Base-by-base conservation (phyloP, 495 filamentous ascomycete genomes). In the Acidiella bohemica region DNA sequence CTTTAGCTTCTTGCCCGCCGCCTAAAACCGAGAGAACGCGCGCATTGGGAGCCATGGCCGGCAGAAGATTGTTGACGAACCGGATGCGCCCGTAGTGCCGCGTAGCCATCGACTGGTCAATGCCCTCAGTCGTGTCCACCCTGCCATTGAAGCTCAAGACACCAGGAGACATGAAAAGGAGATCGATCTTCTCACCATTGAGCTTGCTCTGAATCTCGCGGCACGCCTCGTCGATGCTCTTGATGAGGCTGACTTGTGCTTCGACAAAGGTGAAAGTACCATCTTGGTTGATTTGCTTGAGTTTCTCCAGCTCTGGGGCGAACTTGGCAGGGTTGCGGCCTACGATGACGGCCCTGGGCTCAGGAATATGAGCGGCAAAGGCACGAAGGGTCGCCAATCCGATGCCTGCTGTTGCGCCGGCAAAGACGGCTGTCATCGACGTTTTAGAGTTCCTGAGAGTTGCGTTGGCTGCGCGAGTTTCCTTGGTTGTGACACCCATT, bases 341-440 rank as follows among this genome's bases (percentile, higher is more conserved):
- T 21, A 65, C 44, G 17, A 63, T 57, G 34, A 62, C 62, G 13
- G 61, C 46, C 20, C 49, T 53, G 1, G 62, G 63, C n/a, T 44
- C 46, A n/a, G 44, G 27, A 21, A 57, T 42, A 36, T 62, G 44
- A 1, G 49, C 40, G 7, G 58, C 55, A 36, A 65, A 55, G 19
- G 57, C 54, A 13, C 53, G 41, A 1, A 65, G 46, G 3, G 63
- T 57, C 20, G 41, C 51, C 33, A 57, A 44, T 19, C 60, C 62
- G 28, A 68, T 66, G 20, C 64, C 64, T 22, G 49, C 51, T 8
- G 63, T 65, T 13, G 47, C 62, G 20, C 62, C 61, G 10, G 60
- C 53, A 36, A 68, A 68, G 36, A 68, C 50, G 23, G 58, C 62
- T 13, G 42, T 45, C 3, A 24, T 2, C 9, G 8, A 5, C 11